phyloP scores from a whole-genome alignment of 345 rosid genomes.

The Aquilaria malaccensis region DNA sequence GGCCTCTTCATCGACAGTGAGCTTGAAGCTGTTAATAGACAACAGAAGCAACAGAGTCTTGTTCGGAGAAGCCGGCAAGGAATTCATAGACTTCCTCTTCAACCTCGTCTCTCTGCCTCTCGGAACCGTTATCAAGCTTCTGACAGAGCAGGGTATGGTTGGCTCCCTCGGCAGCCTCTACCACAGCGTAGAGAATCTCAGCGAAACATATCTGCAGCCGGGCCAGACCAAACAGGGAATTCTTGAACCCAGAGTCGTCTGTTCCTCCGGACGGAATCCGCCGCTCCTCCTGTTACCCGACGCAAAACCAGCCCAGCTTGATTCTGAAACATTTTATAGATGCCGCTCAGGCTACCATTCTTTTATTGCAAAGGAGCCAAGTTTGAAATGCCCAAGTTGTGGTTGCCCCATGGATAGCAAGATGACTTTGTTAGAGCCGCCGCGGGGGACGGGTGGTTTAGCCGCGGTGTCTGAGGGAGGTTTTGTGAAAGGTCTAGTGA shows the following conservation, averaged over 20 bases:
- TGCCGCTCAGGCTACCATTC: not conserved
- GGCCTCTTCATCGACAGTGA: not conserved
- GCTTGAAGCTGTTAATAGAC: conserved; percentile 16
- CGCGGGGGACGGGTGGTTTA: not conserved
- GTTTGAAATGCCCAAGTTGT: not conserved
- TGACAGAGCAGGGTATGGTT: not conserved
- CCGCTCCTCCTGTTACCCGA: not conserved
- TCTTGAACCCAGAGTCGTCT: not conserved
- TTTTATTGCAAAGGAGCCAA: not conserved
- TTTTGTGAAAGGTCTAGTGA: conserved; percentile 20
- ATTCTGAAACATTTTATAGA: not conserved
- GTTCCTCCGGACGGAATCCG: not conserved
- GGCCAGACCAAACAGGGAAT: not conserved
- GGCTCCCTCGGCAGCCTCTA: conserved; percentile 9
- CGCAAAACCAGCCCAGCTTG: no score
- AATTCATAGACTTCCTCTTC: conserved; percentile 16
- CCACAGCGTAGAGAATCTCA: conserved; percentile 1
- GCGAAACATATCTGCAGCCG: not conserved
- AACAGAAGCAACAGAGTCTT: conserved; percentile 1
- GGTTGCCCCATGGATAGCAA: accelerated
- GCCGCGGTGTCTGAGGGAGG: conserved; percentile 2
- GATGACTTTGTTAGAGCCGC: not conserved
- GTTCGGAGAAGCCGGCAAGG: conserved; percentile 10
- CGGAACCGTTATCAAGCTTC: conserved; percentile 6
- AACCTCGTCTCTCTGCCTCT: conserved; percentile 17